Evolutionary conservation across 345 rosid genomes (phyloP), one percentile per base, ranked within the genome.

Genomic region (Turnera subulata): DNA sequence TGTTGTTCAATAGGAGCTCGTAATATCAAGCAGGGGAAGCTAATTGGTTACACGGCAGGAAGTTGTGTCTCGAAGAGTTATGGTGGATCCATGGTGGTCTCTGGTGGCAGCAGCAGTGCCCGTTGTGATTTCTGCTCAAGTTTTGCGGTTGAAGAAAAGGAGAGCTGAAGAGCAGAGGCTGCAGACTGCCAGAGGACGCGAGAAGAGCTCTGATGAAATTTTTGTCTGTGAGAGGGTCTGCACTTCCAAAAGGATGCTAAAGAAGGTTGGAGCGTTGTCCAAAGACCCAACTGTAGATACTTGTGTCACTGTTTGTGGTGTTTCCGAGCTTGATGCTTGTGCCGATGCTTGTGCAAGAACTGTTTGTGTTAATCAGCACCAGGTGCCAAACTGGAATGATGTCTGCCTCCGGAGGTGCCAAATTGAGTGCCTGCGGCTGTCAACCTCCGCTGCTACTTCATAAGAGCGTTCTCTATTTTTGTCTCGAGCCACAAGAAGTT

Each of bases 211-310:
- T 1, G 96, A 89, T 46, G 94, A 85, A 9, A 83, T 89, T 17
- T 89, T 89, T 70, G 94, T 89, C 3, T 89, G 94, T 14, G 96
- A 85, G 69, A 83, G 96, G 78, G 96, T 89, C 10, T 85, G 96
- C 67, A 89, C 88, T 21, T 89, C 96, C 0, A 89, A 89, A 79
- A 75, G 94, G 68, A 85, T 89, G 93, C 62, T 85, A 15, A 89
- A 89, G 33, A 89, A 83, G 77, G 90, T 89, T 2, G 94, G 94
- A 5, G 84, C 91, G 2, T 77, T 89, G 59, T 85, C 91, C 2
- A 89, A 89, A 68, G 96, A 89, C 69, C 94, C 93, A 0, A 83
- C 74, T 46, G 75, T 82, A 0, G 90, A 85, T 55, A 85, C 94
- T 56, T 85, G 96, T 62, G 94, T 85, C 14, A 89, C 96, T 1